These are phyloP conservation scores for Yarrowia sp. DNA, from an alignment of 805 yeast species.

Conservation along the genomic window DNA sequence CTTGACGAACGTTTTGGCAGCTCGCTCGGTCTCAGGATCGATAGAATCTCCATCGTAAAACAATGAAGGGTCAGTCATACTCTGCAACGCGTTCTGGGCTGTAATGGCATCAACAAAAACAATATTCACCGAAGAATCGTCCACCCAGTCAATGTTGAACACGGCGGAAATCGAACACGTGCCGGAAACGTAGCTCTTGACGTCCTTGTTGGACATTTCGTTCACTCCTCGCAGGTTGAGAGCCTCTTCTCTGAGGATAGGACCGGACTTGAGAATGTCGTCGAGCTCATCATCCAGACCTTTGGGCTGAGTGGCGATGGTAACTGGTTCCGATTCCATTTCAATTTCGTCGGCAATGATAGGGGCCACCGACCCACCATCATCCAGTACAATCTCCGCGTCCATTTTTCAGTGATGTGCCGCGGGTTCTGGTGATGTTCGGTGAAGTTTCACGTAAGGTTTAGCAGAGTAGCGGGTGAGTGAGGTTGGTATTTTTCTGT, in stretches of 20 bases:
- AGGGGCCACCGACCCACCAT: constrained; percentile 6
- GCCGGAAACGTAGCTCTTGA: constrained; percentile 6
- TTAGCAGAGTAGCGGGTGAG: too few relatives aligned
- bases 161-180: constrained; percentile 10
- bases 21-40: constrained; percentile 32
- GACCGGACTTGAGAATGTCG: not conserved
- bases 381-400: constrained; percentile 23
- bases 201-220: constrained; percentile 24
- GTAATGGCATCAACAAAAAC: constrained; percentile 48
- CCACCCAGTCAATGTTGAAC: constrained; percentile 24
- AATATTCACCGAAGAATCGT: constrained; percentile 43
- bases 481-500: too few relatives aligned
- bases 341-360: constrained; percentile 2
- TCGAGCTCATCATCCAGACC: not conserved
- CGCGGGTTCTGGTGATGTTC: not conserved
- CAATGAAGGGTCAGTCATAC: constrained; percentile 40
- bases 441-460: not conserved
- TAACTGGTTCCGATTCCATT: constrained; percentile 5
- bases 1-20: constrained; percentile 41
- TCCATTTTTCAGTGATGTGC: constrained; percentile 2
- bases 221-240: constrained; percentile 20
- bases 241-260: constrained; percentile 22
- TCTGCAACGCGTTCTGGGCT: constrained; percentile 43
- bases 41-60: constrained; percentile 32
- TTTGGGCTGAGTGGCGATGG: not conserved